A percentile compares a stretch with the other conserved stretches of the same genome.
phyloP scores from a whole-genome alignment of 352 stramenopile genomes.

The Bremia lactucae region DNA sequence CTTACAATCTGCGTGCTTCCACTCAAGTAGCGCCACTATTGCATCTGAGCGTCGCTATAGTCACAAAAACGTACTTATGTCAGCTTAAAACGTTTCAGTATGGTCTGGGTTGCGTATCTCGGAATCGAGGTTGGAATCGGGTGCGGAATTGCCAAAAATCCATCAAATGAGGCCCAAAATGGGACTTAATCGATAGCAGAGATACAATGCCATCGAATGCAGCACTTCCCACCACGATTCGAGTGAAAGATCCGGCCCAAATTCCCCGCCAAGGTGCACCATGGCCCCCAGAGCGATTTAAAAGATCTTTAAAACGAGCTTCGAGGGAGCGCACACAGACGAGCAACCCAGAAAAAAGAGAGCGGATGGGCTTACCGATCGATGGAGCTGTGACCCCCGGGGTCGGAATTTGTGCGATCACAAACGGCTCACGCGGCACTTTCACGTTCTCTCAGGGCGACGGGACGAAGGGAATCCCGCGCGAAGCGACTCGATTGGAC shows the following conservation, averaged over 20 bases:
- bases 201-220: slow-evolving; percentile 6
- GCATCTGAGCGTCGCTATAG: slow-evolving; percentile 17
- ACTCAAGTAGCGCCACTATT: slow-evolving; percentile 16
- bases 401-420: slow-evolving; percentile 20
- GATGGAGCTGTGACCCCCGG: slow-evolving; percentile 18
- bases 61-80: slow-evolving; percentile 9
- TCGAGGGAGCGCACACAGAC: slow-evolving; percentile 11
- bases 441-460: slow-evolving; percentile 31
- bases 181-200: slow-evolving; percentile 13
- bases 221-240: slow-evolving; percentile 3
- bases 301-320: slow-evolving; percentile 10
- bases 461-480: not conserved
- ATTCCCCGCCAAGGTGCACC: slow-evolving; percentile 3
- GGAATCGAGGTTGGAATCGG: slow-evolving; percentile 6
- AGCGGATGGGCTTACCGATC: slow-evolving; percentile 19
- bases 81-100: slow-evolving; percentile 3
- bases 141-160: slow-evolving; percentile 17
- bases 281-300: slow-evolving; percentile 12
- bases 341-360: slow-evolving; percentile 1
- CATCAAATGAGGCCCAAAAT: slow-evolving; percentile 4
- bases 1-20: slow-evolving; percentile 19
- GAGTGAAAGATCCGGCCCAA: slow-evolving; percentile 8
- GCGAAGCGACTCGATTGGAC: not conserved
- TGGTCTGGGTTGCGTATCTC: slow-evolving; percentile 1
- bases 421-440: slow-evolving; percentile 23